A percentile compares a stretch with the other conserved stretches of the same genome.
Evolutionary conservation across 2,329 filamentous ascomycete genomes (phyloP).

Genomic region (Colletotrichum filicis): DNA sequence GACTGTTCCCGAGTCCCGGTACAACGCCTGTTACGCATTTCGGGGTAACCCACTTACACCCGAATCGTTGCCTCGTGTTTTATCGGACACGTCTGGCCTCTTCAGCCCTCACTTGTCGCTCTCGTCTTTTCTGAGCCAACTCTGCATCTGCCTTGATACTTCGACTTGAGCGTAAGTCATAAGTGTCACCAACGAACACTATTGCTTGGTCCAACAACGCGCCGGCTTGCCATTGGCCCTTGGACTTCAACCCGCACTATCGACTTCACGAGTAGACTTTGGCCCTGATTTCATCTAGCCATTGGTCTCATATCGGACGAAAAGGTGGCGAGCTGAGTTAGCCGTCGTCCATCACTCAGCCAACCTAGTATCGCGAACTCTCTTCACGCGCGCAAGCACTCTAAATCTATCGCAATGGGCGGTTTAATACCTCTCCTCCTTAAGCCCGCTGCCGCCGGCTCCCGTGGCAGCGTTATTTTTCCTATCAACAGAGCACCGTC

Average conservation of each 20-base stretch:
- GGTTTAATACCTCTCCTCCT: slow-evolving; percentile 47
- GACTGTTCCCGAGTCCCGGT: slow-evolving; percentile 31
- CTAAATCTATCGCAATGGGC: slow-evolving; percentile 39
- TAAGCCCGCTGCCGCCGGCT: slow-evolving; percentile 35
- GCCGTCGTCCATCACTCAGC: slow-evolving; percentile 1
- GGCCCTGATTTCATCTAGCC: not conserved
- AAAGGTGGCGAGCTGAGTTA: slow-evolving; percentile 21
- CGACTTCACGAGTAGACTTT: slow-evolving; percentile 8
- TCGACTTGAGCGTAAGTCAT: not conserved
- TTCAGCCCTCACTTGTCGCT: not conserved
- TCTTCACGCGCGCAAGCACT: slow-evolving; percentile 1
- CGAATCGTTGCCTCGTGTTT: slow-evolving; percentile 3
- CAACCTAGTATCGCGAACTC: not conserved
- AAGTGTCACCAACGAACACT: slow-evolving; percentile 6
- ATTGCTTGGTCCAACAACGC: slow-evolving; percentile 4
- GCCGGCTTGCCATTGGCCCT: not conserved
- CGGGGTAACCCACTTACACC: slow-evolving; percentile 16
- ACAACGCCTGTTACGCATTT: slow-evolving; percentile 27
- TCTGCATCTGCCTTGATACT: not conserved
- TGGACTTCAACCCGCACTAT: not conserved
- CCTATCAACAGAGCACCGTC: slow-evolving; percentile 26
- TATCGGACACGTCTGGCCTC: not conserved
- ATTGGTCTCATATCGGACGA: slow-evolving; percentile 33
- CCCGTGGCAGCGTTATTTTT: slow-evolving; percentile 37
- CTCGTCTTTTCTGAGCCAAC: not conserved